Conservation (phyloP, 2,329 filamentous ascomycete genomes). For the Xylariaceae sp. region DNA sequence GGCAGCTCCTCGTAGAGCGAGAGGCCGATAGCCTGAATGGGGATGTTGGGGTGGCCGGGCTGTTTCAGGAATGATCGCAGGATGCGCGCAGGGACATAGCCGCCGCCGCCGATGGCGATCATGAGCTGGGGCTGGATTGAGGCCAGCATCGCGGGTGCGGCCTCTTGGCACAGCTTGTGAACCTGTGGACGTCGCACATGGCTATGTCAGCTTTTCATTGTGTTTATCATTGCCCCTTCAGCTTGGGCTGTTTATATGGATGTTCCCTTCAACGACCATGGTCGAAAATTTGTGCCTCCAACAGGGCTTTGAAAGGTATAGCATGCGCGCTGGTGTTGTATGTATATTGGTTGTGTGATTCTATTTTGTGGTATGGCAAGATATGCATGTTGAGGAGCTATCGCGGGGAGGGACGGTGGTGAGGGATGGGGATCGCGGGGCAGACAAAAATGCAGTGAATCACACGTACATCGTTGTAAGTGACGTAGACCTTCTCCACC, state of each 20-base stretch:
- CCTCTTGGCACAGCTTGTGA: conserved; percentile 92
- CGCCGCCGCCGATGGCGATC: conserved; percentile 96
- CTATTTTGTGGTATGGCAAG: neutral
- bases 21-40: conserved; percentile 97
- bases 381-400: conserved; percentile 8
- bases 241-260: too few species aligned
- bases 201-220: conserved; percentile 9
- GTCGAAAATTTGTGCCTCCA: too few species aligned
- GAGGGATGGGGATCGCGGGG: conserved; percentile 15
- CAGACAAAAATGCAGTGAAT: conserved; percentile 7
- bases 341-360: neutral
- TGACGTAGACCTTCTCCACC: conserved; percentile 84
- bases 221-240: neutral
- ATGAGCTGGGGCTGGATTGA: conserved; percentile 92
- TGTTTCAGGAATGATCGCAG: conserved; percentile 96
- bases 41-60: conserved; percentile 85
- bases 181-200: conserved; percentile 56
- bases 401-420: too few species aligned
- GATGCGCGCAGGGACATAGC: conserved; percentile 95
- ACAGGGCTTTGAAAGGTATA: too few species aligned
- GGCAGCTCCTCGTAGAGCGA: conserved; percentile 89
- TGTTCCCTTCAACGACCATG: too few species aligned
- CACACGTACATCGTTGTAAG: conserved; percentile 78
- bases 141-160: conserved; percentile 76
- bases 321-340: neutral